phyloP scores from a whole-genome alignment of 2,329 filamentous ascomycete genomes.

The Didymella keratinophila region DNA sequence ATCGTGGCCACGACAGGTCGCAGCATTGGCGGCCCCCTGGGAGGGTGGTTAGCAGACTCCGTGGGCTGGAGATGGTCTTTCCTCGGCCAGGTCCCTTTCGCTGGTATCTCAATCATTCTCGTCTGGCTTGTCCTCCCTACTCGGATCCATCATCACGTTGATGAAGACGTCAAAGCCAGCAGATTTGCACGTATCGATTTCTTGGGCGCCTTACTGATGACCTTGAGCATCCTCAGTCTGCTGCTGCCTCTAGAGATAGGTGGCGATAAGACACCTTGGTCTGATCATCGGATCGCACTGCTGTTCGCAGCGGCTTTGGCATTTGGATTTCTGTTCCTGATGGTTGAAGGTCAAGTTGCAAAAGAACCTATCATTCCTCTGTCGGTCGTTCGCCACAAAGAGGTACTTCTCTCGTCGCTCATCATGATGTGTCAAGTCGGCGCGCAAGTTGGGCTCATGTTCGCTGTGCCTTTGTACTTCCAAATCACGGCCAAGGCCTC shows the following conservation, averaged over 20 bases:
- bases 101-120: constrained; percentile 59
- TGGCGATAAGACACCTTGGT: constrained; percentile 54
- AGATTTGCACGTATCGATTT: constrained; percentile 66
- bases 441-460: constrained; percentile 70
- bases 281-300: constrained; percentile 42
- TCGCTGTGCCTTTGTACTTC: constrained; percentile 73
- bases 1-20: constrained; percentile 60
- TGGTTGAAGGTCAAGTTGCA: constrained; percentile 54
- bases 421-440: constrained; percentile 63
- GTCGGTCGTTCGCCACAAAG: constrained; percentile 59
- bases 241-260: constrained; percentile 60
- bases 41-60: constrained; percentile 67
- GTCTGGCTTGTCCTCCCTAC: constrained; percentile 46
- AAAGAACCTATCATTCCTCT: constrained; percentile 68
- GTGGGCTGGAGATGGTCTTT: constrained; percentile 75
- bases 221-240: constrained; percentile 53
- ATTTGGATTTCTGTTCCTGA: constrained; percentile 36
- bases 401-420: constrained; percentile 62
- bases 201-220: constrained; percentile 60
- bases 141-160: constrained; percentile 1
- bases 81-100: constrained; percentile 64
- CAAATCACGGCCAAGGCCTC: constrained; percentile 67
- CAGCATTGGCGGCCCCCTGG: constrained; percentile 62
- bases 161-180: constrained; percentile 12
- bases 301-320: constrained; percentile 44